A percentile compares a stretch with the other conserved stretches of the same genome.
phyloP scores from a whole-genome alignment of 768 basidiomycete genomes.

The Boletus insuetus region DNA sequence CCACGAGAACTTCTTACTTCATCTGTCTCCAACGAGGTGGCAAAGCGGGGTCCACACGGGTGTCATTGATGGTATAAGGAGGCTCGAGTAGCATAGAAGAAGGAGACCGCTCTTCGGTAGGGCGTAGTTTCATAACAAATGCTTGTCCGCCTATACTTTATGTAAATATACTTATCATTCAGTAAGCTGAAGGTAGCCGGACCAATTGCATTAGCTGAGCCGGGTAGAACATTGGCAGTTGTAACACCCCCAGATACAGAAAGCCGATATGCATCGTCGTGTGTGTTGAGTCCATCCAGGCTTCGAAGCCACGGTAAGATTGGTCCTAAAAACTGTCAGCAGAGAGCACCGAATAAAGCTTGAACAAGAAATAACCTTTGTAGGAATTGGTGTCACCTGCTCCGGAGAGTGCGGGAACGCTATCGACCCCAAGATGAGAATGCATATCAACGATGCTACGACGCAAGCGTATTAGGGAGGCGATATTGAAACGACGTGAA shows the following conservation, averaged over 20 bases:
- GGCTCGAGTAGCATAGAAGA: constrained; percentile 85
- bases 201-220: constrained; percentile 76
- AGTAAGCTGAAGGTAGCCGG: constrained; percentile 18
- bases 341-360: not conserved
- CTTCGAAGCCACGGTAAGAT: constrained; percentile 77
- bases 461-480: constrained; percentile 33
- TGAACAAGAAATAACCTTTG: constrained; percentile 37
- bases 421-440: constrained; percentile 76
- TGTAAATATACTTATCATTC: constrained; percentile 7
- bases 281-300: constrained; percentile 83
- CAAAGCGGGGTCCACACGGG: constrained; percentile 33
- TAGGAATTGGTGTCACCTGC: constrained; percentile 60
- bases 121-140: constrained; percentile 81
- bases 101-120: constrained; percentile 71
- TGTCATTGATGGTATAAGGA: constrained; percentile 59
- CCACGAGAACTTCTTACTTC: constrained; percentile 48
- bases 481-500: constrained; percentile 20
- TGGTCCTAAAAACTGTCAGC: constrained; percentile 36
- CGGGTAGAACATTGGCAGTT: constrained; percentile 77
- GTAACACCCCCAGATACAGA: constrained; percentile 89
- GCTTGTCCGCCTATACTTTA: constrained; percentile 71
- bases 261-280: constrained; percentile 71
- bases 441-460: constrained; percentile 61
- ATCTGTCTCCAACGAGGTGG: constrained; percentile 75
- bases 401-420: constrained; percentile 52